A percentile compares a stretch with the other conserved stretches of the same genome.
Conservation (phyloP, 2,329 filamentous ascomycete genomes). For the Emmonsiellopsis sp. region DNA sequence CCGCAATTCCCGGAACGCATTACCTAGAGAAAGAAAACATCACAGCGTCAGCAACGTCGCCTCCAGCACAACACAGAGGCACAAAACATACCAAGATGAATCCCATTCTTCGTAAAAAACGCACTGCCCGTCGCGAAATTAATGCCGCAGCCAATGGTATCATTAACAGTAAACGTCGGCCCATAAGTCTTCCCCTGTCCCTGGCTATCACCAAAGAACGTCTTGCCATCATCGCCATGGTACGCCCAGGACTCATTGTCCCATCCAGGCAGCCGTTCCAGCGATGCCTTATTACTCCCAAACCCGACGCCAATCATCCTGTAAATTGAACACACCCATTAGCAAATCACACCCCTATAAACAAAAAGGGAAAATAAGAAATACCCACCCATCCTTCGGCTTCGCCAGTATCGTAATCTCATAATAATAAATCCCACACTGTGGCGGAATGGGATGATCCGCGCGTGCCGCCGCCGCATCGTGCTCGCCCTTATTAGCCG, state of each 20-base stretch:
- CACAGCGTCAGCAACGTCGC: background rate
- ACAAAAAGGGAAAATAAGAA: background rate
- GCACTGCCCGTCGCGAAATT: conserved; percentile 53
- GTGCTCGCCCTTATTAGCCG: conserved; percentile 50
- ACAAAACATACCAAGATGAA: conserved; percentile 38
- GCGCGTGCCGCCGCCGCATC: conserved; percentile 77
- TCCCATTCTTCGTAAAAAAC: conserved; percentile 59
- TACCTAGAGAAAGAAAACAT: conserved; percentile 39
- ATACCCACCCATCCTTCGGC: conserved; percentile 55
- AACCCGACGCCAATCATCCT: conserved; percentile 49
- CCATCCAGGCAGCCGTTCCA: conserved; percentile 56
- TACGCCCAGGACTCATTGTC: conserved; percentile 58
- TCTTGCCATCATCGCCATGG: conserved; percentile 56
- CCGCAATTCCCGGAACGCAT: conserved; percentile 37
- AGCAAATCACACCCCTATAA: background rate
- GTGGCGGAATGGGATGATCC: conserved; percentile 75
- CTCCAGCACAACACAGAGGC: background rate
- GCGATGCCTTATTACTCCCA: conserved; percentile 47
- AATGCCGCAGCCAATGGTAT: conserved; percentile 56
- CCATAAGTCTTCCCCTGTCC: conserved; percentile 48
- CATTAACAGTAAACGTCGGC: conserved; percentile 48
- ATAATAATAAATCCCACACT: conserved; percentile 92
- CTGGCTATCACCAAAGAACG: conserved; percentile 50
- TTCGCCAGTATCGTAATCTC: conserved; percentile 61
- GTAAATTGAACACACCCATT: conserved; percentile 5